Evolutionary conservation across 2,329 filamentous ascomycete species (phyloP).

Genomic region (Venturia effusa): DNA sequence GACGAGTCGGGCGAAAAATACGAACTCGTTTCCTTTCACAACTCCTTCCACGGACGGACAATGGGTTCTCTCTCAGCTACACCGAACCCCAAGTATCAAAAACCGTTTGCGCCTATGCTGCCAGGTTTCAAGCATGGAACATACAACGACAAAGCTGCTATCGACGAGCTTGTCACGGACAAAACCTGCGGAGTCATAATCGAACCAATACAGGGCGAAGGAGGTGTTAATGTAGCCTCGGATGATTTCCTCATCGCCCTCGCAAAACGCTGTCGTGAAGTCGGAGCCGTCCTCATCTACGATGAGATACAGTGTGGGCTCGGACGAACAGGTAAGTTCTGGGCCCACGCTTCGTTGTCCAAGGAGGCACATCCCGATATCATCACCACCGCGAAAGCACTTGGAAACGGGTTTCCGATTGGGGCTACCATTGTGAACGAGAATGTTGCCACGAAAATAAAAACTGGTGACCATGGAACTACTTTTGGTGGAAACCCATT

Average conservation of each 20-base stretch:
- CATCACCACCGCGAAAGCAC: slow-evolving; percentile 85
- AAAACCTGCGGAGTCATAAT: slow-evolving; percentile 90
- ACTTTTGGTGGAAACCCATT: slow-evolving; percentile 92
- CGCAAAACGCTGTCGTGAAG: slow-evolving; percentile 72
- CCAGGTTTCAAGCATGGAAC: slow-evolving; percentile 81
- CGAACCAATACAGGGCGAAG: slow-evolving; percentile 95
- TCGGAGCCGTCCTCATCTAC: slow-evolving; percentile 82
- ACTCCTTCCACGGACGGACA: slow-evolving; percentile 91
- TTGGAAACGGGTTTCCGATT: slow-evolving; percentile 94
- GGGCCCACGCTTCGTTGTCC: slow-evolving; percentile 72
- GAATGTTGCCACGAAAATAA: slow-evolving; percentile 57
- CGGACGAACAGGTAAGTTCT: slow-evolving; percentile 74
- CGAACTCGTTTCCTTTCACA: slow-evolving; percentile 82
- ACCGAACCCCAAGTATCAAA: slow-evolving; percentile 95
- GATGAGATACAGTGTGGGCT: slow-evolving; percentile 97
- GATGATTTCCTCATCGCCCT: slow-evolving; percentile 76
- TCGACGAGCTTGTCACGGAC: slow-evolving; percentile 66
- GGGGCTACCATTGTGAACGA: slow-evolving; percentile 65
- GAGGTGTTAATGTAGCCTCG: slow-evolving; percentile 75
- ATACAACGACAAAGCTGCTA: slow-evolving; percentile 68
- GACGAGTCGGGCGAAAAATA: slow-evolving; percentile 63
- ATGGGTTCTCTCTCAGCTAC: slow-evolving; percentile 95
- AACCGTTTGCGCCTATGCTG: slow-evolving; percentile 89
- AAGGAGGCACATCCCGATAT: slow-evolving; percentile 83
- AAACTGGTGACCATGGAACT: slow-evolving; percentile 78